Evolutionary conservation across 116 monocot species (phyloP), one percentile per base, ranked within the genome.

Genomic region (Trichopus zeylanicus): DNA sequence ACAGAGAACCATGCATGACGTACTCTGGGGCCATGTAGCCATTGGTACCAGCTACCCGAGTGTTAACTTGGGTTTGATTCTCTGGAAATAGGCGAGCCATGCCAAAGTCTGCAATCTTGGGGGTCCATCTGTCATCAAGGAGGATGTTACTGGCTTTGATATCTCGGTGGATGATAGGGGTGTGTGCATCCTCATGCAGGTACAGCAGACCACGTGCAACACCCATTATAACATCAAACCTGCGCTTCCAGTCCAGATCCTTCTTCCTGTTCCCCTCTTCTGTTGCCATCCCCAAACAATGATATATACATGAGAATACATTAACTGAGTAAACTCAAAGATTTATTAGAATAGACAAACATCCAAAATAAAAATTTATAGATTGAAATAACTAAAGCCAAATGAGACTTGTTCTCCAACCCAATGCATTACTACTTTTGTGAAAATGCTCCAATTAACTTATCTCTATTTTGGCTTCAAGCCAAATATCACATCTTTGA

Each of bases 11-110:
- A 51, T 76, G 68, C 80, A 85, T 80, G 48, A 66, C 56, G 64
- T 85, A 85, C 67, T 85, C 85, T 0, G 85, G 85, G 5, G 90
- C 85, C 90, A 90, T 85, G 68, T 90, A 90, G 49, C 90, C 81
- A 59, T 79, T 85, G 37, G 85, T 90, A 32, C 90, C 90, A 31
- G 78, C 81, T 11, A 90, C 64, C 3, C 90, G 78, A 18, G 85
- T 90, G 52, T n/a, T n/a, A n/a, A 85, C 76, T 30, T 81, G 85
- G 19, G 82, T 82, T n/a, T 60, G 68, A 16, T 73, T 76, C 67
- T 85, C 90, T 0, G 76, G 79, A 63, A 70, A 85, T 22, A 85
- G 75, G 1, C 85, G 68, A 25, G 90, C 81, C 81, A 90, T 85
- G 31, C 90, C 85, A 21, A 90, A 90, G 62, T 90, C 90, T 7